Evolutionary conservation across 331 rosid species (phyloP).

Genomic region (Telfairia occidentalis): DNA sequence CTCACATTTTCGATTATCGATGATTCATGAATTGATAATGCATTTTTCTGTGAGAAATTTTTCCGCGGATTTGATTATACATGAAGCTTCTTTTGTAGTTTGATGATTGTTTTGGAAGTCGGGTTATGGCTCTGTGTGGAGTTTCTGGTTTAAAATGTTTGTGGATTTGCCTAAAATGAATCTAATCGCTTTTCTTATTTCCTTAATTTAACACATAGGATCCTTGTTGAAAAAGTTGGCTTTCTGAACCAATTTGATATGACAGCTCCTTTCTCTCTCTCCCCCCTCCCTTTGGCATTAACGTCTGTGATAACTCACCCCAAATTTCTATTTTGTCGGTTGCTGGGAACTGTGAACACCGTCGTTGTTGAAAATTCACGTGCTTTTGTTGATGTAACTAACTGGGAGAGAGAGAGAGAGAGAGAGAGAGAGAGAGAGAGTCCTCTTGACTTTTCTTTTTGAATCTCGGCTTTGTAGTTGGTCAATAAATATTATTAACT

Average conservation of each 20-base stretch:
- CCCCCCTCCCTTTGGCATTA: neutral
- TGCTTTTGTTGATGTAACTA: slow-evolving; percentile 16
- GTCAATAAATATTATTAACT: neutral
- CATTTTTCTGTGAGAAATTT: no score
- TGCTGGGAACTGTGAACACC: slow-evolving; percentile 17
- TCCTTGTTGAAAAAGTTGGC: neutral
- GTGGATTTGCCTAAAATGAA: neutral
- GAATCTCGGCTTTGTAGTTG: slow-evolving; percentile 5
- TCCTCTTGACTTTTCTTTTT: slow-evolving; percentile 6
- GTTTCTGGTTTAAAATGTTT: neutral
- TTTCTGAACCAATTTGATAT: neutral
- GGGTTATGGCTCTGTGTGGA: neutral
- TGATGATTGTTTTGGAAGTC: neutral
- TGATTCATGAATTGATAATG: neutral
- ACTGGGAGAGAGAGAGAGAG: neutral
- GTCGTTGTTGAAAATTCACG: slow-evolving; percentile 10
- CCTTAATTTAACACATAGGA: neutral
- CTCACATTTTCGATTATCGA: neutral
- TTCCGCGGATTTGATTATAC: no score
- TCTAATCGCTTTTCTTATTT: neutral
- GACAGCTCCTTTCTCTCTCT: slow-evolving; percentile 6
- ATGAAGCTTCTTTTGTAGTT: no score
- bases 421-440: no score
- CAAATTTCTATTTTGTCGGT: slow-evolving; percentile 21
- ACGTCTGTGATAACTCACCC: neutral